A percentile compares a stretch with the other conserved stretches of the same genome.
Conservation (phyloP, 352 stramenopile genomes). For the Phytophthora ohioensis region DNA sequence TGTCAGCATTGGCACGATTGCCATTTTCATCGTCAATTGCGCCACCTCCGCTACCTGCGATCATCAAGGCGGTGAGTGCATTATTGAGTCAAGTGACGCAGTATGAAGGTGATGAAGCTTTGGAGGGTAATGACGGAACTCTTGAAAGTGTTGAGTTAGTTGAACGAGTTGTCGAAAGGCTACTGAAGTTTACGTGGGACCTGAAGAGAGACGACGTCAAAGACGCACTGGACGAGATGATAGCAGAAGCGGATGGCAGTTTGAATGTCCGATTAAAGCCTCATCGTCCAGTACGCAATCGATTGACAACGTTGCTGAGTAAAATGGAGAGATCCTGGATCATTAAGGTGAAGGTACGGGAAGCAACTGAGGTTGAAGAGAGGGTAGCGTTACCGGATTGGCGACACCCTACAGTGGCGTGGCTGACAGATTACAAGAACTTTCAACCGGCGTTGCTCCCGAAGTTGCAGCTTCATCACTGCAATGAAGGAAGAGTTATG, state of each 20-base stretch:
- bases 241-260: slow-evolving; percentile 53
- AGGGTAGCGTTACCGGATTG: slow-evolving; percentile 44
- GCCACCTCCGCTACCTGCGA: slow-evolving; percentile 46
- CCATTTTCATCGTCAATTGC: slow-evolving; percentile 49
- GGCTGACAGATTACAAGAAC: slow-evolving; percentile 70
- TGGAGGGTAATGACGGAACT: slow-evolving; percentile 53
- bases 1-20: slow-evolving; percentile 58
- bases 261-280: slow-evolving; percentile 53
- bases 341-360: slow-evolving; percentile 50
- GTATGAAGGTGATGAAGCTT: slow-evolving; percentile 18
- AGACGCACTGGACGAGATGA: slow-evolving; percentile 63
- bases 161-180: slow-evolving; percentile 42
- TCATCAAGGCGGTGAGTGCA: slow-evolving; percentile 35
- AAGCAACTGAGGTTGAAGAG: slow-evolving; percentile 4
- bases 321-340: slow-evolving; percentile 80
- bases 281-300: slow-evolving; percentile 59
- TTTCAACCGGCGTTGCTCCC: slow-evolving; percentile 80
- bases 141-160: slow-evolving; percentile 54
- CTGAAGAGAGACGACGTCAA: slow-evolving; percentile 64
- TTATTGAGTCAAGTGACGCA: slow-evolving; percentile 34
- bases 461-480: slow-evolving; percentile 65
- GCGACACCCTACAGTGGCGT: slow-evolving; percentile 74
- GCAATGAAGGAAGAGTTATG: slow-evolving; percentile 64
- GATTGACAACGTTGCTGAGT: slow-evolving; percentile 58
- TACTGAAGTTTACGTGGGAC: slow-evolving; percentile 83